Conservation (phyloP, 495 filamentous ascomycete genomes). For the Penicillium dipodomyicola region DNA sequence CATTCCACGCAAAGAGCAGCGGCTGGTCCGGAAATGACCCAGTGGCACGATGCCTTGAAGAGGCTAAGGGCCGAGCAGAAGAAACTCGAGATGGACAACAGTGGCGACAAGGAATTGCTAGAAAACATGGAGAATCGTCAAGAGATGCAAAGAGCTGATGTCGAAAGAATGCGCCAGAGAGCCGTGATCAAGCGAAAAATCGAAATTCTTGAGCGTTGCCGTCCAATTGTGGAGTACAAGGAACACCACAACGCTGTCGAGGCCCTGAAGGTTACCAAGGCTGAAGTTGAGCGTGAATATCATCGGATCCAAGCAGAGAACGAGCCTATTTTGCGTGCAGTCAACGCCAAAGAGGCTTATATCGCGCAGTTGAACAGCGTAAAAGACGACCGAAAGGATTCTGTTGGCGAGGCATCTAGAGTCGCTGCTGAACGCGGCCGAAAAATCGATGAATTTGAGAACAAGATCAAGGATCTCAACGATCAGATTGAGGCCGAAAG, state of each 20-base stretch:
- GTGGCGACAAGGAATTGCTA: slow-evolving; percentile 59
- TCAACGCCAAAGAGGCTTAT: slow-evolving; percentile 66
- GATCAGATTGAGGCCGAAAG: slow-evolving; percentile 58
- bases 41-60: slow-evolving; percentile 76
- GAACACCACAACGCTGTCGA: slow-evolving; percentile 30
- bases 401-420: slow-evolving; percentile 49
- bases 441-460: slow-evolving; percentile 52
- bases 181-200: slow-evolving; percentile 63
- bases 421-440: slow-evolving; percentile 49
- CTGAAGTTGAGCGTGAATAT: slow-evolving; percentile 50
- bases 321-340: slow-evolving; percentile 63
- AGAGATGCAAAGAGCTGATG: slow-evolving; percentile 73
- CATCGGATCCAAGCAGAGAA: slow-evolving; percentile 56
- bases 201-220: slow-evolving; percentile 61
- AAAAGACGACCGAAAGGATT: slow-evolving; percentile 49
- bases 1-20: slow-evolving; percentile 83
- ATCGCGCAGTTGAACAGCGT: slow-evolving; percentile 46
- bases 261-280: slow-evolving; percentile 47
- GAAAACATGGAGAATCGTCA: slow-evolving; percentile 69
- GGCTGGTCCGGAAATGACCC: slow-evolving; percentile 72
- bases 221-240: slow-evolving; percentile 64
- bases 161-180: slow-evolving; percentile 76
- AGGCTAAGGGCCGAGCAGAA: slow-evolving; percentile 67
- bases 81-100: slow-evolving; percentile 55
- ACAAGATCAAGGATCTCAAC: slow-evolving; percentile 53